Base-by-base conservation (phyloP, 78 protist genomes). In the Monocercomonoides exilis region DNA sequence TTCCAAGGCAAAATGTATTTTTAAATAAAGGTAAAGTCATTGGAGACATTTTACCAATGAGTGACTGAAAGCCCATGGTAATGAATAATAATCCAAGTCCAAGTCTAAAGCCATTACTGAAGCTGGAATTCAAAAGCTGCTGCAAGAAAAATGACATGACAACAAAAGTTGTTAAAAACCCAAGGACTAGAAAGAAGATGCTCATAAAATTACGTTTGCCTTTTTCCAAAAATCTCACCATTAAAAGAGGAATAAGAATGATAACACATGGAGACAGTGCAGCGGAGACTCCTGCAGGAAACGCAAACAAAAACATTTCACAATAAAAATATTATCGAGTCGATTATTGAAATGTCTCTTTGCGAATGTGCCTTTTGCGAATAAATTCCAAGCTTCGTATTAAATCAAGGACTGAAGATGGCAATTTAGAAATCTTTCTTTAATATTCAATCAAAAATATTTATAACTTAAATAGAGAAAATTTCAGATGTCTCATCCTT, bases 231-330 rank as follows among this genome's bases (percentile, higher is more conserved):
- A 79, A 79, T 6, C 82, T 6, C 11, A 33, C n/a, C 21, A 79
- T 4, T 38, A 79, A 41, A 79, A 79, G 82, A 33, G 82, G 82
- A 41, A 79, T 79, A 33, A 79, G 82, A 41, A 79, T 79, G 21
- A 79, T 79, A 41, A 32, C 6, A 21, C 82, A 79, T 21, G 82
- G 82, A 6, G 82, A 79, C 45, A 79, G 82, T 38, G 82, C 82
- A 33, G 82, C 6, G 5, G 82, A 33, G 11, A 79, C 45, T 6
- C 82, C 82, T 38, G 82, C 70, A 54, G 70, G 70, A 21, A 54
- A 54, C 11, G 70, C 70, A 21, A 54, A 54, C 70, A 54, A 54
- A 21, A 54, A 54, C 70, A 54, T 54, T n/a, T n/a, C n/a, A n/a
- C n/a, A n/a, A n/a, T n/a, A n/a, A n/a, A n/a, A n/a, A n/a, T n/a